Conservation (phyloP, 2,329 filamentous ascomycete species). For the Leptographium lundbergii region DNA sequence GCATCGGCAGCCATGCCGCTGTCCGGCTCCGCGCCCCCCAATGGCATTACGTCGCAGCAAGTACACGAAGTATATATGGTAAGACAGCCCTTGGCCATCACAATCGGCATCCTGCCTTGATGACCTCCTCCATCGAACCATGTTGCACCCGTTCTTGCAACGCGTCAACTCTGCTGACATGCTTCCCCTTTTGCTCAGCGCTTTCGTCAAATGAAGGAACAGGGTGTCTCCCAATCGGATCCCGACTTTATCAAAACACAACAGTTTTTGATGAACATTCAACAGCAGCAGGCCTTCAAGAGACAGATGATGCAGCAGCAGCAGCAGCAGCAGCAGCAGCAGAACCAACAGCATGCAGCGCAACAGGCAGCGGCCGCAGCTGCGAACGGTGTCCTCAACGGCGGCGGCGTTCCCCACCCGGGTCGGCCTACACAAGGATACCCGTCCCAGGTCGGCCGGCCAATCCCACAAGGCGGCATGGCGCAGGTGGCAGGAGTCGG, state of each 20-base stretch:
- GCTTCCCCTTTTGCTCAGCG: slow-evolving; percentile 42
- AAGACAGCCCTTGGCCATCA: background rate
- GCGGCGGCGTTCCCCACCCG: slow-evolving; percentile 15
- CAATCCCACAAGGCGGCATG: slow-evolving; percentile 11
- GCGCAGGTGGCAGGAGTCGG: slow-evolving; percentile 15
- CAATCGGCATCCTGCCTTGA: background rate
- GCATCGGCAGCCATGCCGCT: slow-evolving; percentile 53
- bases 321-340: slow-evolving; percentile 31
- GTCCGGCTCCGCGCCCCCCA: slow-evolving; percentile 48
- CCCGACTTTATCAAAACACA: slow-evolving; percentile 80
- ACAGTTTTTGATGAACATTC: slow-evolving; percentile 58
- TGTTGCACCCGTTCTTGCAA: background rate
- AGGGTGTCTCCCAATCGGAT: slow-evolving; percentile 68
- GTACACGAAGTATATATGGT: slow-evolving; percentile 53
- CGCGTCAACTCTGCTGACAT: background rate
- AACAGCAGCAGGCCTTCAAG: slow-evolving; percentile 21
- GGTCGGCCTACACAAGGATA: slow-evolving; percentile 22
- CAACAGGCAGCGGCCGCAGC: slow-evolving; percentile 18
- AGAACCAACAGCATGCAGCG: slow-evolving; percentile 13
- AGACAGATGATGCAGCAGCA: slow-evolving; percentile 27
- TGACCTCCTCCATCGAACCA: background rate
- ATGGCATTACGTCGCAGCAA: slow-evolving; percentile 61
- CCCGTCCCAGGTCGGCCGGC: slow-evolving; percentile 14
- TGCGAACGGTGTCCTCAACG: slow-evolving; percentile 29
- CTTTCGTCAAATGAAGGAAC: slow-evolving; percentile 78